Conservation (phyloP, 225 moss, liverwort and hornwort genomes). For the Lunularia cruciata region DNA sequence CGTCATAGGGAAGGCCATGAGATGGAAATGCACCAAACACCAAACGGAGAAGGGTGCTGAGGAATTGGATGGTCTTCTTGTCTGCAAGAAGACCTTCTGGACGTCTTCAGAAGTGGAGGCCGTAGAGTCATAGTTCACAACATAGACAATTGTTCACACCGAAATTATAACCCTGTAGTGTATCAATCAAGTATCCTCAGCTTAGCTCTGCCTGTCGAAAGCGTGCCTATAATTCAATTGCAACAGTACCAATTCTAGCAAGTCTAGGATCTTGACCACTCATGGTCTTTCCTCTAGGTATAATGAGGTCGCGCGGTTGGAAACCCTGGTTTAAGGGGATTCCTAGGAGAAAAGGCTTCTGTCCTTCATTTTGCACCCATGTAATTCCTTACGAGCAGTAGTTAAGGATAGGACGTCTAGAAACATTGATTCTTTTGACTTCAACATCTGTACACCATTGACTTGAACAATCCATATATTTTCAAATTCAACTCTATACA, state of each 20-base stretch:
- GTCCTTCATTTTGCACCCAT: conserved; percentile 21
- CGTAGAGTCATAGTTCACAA: conserved; percentile 10
- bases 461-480: not conserved
- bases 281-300: conserved; percentile 13
- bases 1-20: conserved; percentile 72
- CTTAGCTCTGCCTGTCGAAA: conserved; percentile 12
- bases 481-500: conserved; percentile 19
- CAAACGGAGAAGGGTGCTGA: conserved; percentile 72
- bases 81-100: conserved; percentile 81
- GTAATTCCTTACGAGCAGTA: not conserved
- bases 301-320: conserved; percentile 1
- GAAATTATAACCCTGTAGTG: conserved; percentile 13
- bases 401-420: conserved; percentile 17
- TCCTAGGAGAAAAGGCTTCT: not conserved
- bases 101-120: conserved; percentile 26
- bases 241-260: conserved; percentile 17
- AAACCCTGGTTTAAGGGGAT: conserved; percentile 4
- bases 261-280: conserved; percentile 11
- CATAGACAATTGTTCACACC: not conserved
- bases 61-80: conserved; percentile 64
- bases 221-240: conserved; percentile 8
- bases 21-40: conserved; percentile 76
- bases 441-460: conserved; percentile 23
- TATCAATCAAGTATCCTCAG: not conserved
- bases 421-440: conserved; percentile 29